A percentile compares a stretch with the other conserved stretches of the same genome.
phyloP scores from a whole-genome alignment of 192 early-diverging fungal genomes.

The Rhizoclosmatium globosum region DNA sequence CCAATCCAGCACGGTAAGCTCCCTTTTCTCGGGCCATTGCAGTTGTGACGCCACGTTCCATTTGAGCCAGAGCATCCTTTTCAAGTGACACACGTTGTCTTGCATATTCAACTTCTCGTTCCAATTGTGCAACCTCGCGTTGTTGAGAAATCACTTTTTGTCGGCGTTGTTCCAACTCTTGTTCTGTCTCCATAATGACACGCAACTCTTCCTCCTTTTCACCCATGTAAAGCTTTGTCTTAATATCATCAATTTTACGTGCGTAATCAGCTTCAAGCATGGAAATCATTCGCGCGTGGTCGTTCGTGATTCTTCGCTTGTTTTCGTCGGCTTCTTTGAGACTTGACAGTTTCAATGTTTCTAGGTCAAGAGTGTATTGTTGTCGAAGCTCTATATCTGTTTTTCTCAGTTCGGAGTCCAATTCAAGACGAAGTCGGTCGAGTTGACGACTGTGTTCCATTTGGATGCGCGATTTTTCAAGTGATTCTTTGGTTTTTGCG shows the following conservation, averaged over 20 bases:
- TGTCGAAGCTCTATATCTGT: conserved; percentile 12
- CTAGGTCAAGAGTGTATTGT: not conserved
- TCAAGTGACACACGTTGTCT: not conserved
- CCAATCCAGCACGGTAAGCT: not conserved
- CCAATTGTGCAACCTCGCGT: conserved; percentile 17
- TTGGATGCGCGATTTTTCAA: conserved; percentile 17
- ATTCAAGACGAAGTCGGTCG: not conserved
- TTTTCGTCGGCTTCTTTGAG: conserved; percentile 12
- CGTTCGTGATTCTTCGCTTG: conserved; percentile 13
- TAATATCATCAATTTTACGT: conserved; percentile 20
- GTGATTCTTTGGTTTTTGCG: not conserved
- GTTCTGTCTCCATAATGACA: conserved; percentile 25
- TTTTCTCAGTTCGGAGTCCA: conserved; percentile 2
- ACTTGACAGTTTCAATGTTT: conserved; percentile 1
- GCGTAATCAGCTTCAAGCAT: conserved; percentile 23
- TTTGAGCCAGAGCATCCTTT: conserved; percentile 33
- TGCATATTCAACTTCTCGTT: conserved; percentile 24
- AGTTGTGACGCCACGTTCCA: conserved; percentile 21
- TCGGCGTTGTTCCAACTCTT: not conserved
- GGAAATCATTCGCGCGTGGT: conserved; percentile 19
- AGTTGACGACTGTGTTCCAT: conserved; percentile 7
- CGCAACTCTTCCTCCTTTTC: conserved; percentile 32
- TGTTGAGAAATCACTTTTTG: conserved; percentile 4
- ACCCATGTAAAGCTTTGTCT: conserved; percentile 7
- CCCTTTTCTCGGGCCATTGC: conserved; percentile 21